Evolutionary conservation across 805 yeast genomes (phyloP), one percentile per base, ranked within the genome.

Genomic region (Scheffersomyces amazonensis): DNA sequence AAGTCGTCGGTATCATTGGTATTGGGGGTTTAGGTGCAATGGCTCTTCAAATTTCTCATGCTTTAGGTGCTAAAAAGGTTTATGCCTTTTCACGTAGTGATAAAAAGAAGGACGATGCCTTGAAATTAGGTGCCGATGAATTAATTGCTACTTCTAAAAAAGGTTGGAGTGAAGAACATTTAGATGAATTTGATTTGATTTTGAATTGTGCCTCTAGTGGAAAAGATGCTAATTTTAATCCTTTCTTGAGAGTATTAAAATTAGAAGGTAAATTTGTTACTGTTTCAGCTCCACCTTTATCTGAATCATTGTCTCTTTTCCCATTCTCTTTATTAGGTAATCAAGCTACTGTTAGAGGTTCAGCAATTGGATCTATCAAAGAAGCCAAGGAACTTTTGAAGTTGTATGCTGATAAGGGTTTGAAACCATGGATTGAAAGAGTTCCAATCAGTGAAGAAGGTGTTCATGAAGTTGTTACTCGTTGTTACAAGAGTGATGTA

Each of bases 11-110:
- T 31, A 60, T 81, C 40, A 71, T 75, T 40, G 86, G 85, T 38
- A 69, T 81, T 41, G 87, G 87, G 36, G 87, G 87, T 23, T 69
- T 81, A 40, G 87, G 87, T 34, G 82, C 78, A 64, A 68, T 78
- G 68, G 81, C 74, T n/a, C 56, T 81, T 38, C 69, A 71, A 54
- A 75, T 76, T 46, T 81, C 85, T 31, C 66, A 66, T 44, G 84
- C 84, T 4, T 53, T 80, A 47, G 87, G 85, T 22, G 81, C 83
- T n/a, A 27, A 27, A 10, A 60, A 58, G 41, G 64, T 58, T 8
- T 48, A 42, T 39, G 56, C 61, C 4, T 55, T 61, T 37, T 60
- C 66, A 19, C 49, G 69, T 44, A 41, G 54, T 29, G 25, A 33
- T 25, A 34, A 49, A 30, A 64, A 64, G 47, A 58, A 57, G 40